Evolutionary conservation across 108 stramenopile genomes (phyloP).

Genomic region (Conticribra guillardii): DNA sequence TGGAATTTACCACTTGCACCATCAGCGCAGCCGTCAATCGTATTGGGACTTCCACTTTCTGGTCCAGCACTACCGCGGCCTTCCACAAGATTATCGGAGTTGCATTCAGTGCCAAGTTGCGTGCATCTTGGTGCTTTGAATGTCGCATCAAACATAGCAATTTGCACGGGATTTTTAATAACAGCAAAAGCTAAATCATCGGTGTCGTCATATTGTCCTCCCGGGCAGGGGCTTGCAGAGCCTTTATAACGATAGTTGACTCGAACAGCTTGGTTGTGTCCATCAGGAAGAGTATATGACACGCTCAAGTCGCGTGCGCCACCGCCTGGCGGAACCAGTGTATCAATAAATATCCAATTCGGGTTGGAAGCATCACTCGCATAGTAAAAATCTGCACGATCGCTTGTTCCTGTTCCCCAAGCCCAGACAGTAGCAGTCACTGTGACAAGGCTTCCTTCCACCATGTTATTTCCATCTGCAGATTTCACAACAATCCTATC

Average conservation of each 20-base stretch:
- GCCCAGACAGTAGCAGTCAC: slow-evolving; percentile 13
- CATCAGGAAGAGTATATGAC: slow-evolving; percentile 7
- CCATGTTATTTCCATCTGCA: not conserved
- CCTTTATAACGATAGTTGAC: slow-evolving; percentile 25
- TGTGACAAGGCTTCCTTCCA: slow-evolving; percentile 8
- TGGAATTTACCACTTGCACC: slow-evolving; percentile 7
- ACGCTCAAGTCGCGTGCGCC: not conserved
- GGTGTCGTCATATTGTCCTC: slow-evolving; percentile 19
- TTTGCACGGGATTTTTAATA: not conserved
- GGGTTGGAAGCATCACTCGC: slow-evolving; percentile 13
- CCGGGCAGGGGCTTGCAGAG: not conserved
- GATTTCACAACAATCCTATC: slow-evolving; percentile 24
- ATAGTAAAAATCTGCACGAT: slow-evolving; percentile 22
- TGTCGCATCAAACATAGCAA: not conserved
- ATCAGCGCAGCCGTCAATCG: slow-evolving; percentile 17
- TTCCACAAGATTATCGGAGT: not conserved
- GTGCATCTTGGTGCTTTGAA: slow-evolving; percentile 8
- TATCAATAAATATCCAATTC: slow-evolving; percentile 2
- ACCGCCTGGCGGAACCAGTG: not conserved
- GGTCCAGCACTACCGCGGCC: not conserved
- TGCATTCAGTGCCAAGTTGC: slow-evolving; percentile 7
- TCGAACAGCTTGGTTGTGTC: slow-evolving; percentile 10
- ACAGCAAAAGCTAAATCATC: slow-evolving; percentile 31
- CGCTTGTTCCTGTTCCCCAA: not conserved
- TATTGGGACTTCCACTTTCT: slow-evolving; percentile 1